phyloP scores from a whole-genome alignment of 1,284 basidiomycete species.

The Marasmius fiardii region DNA sequence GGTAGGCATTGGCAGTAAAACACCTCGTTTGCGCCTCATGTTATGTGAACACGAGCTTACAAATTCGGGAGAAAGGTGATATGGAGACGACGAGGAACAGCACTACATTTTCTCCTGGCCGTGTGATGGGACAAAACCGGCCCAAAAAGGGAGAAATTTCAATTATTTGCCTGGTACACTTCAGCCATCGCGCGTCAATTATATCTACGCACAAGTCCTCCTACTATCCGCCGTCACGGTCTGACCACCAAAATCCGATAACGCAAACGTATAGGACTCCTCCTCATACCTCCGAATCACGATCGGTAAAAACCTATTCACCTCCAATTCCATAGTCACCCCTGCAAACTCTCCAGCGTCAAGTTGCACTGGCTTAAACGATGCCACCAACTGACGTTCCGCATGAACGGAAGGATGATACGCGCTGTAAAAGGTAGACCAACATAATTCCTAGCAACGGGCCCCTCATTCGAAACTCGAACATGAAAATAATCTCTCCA shows the following conservation, averaged over 20 bases:
- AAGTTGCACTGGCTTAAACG: slow-evolving; percentile 24
- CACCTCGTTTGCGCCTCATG: no score
- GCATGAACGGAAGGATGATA: slow-evolving; percentile 23
- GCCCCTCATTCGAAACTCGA: slow-evolving; percentile 23
- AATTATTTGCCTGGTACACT: no score
- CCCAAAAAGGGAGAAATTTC: no score
- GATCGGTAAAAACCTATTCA: slow-evolving; percentile 22
- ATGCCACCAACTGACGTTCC: slow-evolving; percentile 25
- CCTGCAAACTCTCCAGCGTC: slow-evolving; percentile 20
- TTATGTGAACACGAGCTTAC: no score
- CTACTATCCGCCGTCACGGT: slow-evolving; percentile 17
- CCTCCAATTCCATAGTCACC: slow-evolving; percentile 24
- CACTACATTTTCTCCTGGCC: no score
- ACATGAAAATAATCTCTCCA: slow-evolving; percentile 24
- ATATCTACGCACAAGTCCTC: slow-evolving; percentile 15
- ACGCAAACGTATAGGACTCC: slow-evolving; percentile 26
- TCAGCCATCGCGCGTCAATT: no score
- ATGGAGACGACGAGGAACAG: no score
- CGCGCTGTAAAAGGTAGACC: slow-evolving; percentile 25
- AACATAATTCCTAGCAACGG: slow-evolving; percentile 22
- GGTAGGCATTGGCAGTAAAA: no score
- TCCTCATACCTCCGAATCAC: slow-evolving; percentile 22
- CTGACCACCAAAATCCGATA: slow-evolving; percentile 22
- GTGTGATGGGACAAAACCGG: no score
- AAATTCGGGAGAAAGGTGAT: no score